Conservation (phyloP, 768 basidiomycete species). For the Termitomyces sp. region DNA sequence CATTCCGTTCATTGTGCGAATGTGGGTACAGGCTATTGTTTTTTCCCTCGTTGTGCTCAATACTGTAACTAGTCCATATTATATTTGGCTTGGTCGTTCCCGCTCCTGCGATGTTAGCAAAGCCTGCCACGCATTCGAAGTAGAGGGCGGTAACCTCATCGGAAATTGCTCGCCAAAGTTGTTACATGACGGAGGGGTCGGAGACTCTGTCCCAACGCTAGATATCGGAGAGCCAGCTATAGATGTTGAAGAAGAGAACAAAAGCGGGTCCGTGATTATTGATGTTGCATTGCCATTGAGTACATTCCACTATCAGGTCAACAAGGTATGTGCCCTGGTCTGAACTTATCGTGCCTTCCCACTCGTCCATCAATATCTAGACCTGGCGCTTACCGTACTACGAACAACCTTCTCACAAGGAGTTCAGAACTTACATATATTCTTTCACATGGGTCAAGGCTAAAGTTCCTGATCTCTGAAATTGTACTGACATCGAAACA, state of each 20-base stretch:
- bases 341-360: not conserved
- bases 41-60: not conserved
- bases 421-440: conserved; percentile 59
- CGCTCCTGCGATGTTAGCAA: conserved; percentile 53
- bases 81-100: conserved; percentile 71
- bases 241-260: conserved; percentile 19
- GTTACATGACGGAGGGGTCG: conserved; percentile 25
- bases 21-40: conserved; percentile 26
- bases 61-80: conserved; percentile 44
- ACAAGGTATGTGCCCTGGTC: conserved; percentile 27
- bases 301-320: conserved; percentile 58
- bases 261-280: conserved; percentile 23
- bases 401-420: conserved; percentile 62
- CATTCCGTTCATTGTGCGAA: conserved; percentile 59
- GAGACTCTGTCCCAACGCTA: conserved; percentile 30
- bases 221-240: conserved; percentile 35
- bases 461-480: not conserved
- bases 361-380: conserved; percentile 19
- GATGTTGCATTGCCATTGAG: conserved; percentile 50
- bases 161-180: conserved; percentile 42
- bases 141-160: conserved; percentile 54
- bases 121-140: conserved; percentile 53
- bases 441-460: conserved; percentile 53
- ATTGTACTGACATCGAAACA: conserved; percentile 12
- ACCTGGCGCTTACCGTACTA: conserved; percentile 69